These are phyloP conservation scores for Geotrichum restrictum DNA, from an alignment of 1,139 yeast species.

Conservation along the genomic window DNA sequence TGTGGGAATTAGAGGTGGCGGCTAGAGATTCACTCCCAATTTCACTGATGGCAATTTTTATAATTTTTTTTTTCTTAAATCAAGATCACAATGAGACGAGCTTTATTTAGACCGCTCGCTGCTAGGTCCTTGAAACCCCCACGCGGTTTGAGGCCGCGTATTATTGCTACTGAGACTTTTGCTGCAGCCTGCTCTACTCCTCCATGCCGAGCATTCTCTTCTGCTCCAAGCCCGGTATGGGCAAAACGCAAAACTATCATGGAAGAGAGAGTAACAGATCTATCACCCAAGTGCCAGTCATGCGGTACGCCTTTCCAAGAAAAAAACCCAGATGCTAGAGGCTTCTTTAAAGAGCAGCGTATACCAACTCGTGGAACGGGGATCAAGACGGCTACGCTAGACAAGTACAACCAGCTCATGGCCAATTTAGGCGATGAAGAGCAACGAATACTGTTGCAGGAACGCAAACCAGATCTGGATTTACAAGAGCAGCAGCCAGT, in stretches of 20 bases:
- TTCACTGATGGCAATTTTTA: not conserved
- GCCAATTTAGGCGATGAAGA: conserved; percentile 11
- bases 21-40: conserved; percentile 6
- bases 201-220: not conserved
- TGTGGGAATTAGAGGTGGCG: conserved; percentile 9
- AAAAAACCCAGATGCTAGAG: conserved; percentile 39
- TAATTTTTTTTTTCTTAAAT: not conserved
- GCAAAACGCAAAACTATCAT: not conserved
- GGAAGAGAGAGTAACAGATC: conserved; percentile 18
- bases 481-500: conserved; percentile 21
- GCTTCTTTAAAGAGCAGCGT: conserved; percentile 39
- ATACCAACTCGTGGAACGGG: conserved; percentile 6
- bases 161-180: no score
- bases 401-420: conserved; percentile 20
- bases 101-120: not conserved
- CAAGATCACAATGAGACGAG: conserved; percentile 1
- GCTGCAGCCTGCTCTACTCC: not conserved
- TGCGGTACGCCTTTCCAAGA: conserved; percentile 56
- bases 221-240: not conserved
- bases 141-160: no score
- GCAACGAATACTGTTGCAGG: conserved; percentile 11
- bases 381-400: conserved; percentile 13
- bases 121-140: not conserved
- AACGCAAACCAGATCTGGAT: conserved; percentile 2
- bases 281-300: conserved; percentile 31